Conservation (phyloP, 441 rosid species). For the Erodium trifolium region DNA sequence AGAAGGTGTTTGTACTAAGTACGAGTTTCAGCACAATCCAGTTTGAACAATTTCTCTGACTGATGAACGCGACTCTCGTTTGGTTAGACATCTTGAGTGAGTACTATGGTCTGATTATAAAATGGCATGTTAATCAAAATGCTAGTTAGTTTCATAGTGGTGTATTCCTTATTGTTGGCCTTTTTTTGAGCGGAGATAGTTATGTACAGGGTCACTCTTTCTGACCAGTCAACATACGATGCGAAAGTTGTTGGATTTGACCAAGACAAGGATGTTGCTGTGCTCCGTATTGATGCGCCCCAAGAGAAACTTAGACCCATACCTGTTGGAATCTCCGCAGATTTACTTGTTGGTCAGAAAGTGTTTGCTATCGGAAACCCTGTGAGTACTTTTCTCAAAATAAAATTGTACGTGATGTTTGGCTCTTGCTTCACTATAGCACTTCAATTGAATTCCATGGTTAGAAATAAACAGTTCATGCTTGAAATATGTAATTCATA, state of each 20-base stretch:
- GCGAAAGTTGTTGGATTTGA: conserved; percentile 86
- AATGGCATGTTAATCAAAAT: no score
- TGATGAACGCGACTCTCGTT: no score
- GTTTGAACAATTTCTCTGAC: background rate
- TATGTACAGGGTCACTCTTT: conserved; percentile 36
- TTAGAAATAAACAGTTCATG: background rate
- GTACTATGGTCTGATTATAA: no score
- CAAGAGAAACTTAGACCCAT: conserved; percentile 68
- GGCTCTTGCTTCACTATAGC: background rate
- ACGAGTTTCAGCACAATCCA: background rate
- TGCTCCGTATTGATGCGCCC: conserved; percentile 64
- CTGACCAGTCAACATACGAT: conserved; percentile 77
- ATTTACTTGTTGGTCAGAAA: conserved; percentile 95
- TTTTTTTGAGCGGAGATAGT: no score
- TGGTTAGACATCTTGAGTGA: no score
- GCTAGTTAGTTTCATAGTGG: no score
- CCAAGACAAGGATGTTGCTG: conserved; percentile 97
- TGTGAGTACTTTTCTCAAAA: conserved; percentile 38
- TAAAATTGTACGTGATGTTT: background rate
- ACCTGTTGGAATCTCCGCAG: conserved; percentile 87
- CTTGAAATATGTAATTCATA: background rate
- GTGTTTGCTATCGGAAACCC: conserved; percentile 81
- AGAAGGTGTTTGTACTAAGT: background rate
- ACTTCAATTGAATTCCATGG: background rate
- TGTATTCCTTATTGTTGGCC: no score